Percentiles rank a stretch among this genome's conserved stretches.
Conservation (phyloP, 306 rosid species). For the Prunus fruticosa region DNA sequence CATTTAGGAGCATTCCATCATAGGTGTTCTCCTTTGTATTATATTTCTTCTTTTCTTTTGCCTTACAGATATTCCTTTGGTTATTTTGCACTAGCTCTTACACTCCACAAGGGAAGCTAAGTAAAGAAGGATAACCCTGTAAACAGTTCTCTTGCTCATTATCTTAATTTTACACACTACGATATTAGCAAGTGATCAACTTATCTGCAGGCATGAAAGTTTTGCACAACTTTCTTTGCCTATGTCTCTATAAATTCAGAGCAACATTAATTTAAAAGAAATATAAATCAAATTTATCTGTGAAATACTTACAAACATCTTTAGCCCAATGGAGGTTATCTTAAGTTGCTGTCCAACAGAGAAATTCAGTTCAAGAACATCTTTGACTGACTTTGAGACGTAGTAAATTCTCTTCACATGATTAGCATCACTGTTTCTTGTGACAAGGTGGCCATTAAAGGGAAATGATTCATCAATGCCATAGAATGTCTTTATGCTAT, state of each 20-base stretch:
- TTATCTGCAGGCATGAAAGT: not conserved
- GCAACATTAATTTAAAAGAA: not conserved
- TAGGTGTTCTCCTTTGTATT: not conserved
- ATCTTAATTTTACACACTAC: not conserved
- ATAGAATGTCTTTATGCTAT: constrained; percentile 76
- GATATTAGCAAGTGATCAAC: not conserved
- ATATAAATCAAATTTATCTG: constrained; percentile 11
- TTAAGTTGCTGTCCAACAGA: constrained; percentile 89
- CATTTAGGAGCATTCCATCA: not conserved
- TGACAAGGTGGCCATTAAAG: constrained; percentile 71
- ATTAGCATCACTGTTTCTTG: constrained; percentile 72
- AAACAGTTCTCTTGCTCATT: not conserved
- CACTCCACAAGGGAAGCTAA: not conserved
- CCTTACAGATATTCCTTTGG: too few relatives aligned
- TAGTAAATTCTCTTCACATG: constrained; percentile 93
- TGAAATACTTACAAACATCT: constrained; percentile 90
- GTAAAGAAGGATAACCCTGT: not conserved
- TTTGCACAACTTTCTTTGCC: not conserved
- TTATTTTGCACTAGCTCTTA: not conserved
- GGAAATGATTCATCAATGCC: constrained; percentile 80
- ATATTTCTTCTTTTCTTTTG: not conserved
- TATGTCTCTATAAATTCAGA: not conserved
- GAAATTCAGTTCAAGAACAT: constrained; percentile 85
- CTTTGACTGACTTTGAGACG: constrained; percentile 77
- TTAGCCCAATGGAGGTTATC: constrained; percentile 88